Evolutionary conservation across 371 early-diverging fungal species (phyloP), one percentile per base, ranked within the genome.

Genomic region (Actinomortierella ambigua): DNA sequence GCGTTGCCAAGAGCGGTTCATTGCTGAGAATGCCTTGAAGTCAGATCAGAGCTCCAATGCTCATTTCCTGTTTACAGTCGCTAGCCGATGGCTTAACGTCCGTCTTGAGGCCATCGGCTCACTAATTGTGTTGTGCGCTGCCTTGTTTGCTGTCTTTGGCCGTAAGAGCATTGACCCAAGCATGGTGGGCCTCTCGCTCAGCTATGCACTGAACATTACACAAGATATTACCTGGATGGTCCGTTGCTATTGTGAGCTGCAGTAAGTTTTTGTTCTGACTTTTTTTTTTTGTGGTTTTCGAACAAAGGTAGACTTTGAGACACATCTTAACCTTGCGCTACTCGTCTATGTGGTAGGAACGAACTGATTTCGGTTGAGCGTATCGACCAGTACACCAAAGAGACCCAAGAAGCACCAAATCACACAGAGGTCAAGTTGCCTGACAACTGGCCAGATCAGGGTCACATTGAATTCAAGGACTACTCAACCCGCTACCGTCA

Each of bases 221-320:
- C 78, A 79, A 57, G 34, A 15, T 13, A 50, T 50, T 28, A 50
- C 23, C 51, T 50, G 15, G 3, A 2, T 50, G 22, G 51, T 50
- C 27, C 51, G 51, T 2, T 15, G 15, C 27, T 24, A 27, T 28
- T 27, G 51, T 27, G 51, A 50, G 7, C 3, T 50, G 8, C 51
- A 50, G 26, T 56, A 61, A 24, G 49, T 42, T 46, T 28, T 67
- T n/a, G n/a, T n/a, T n/a, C n/a, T n/a, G n/a, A n/a, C n/a, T n/a
- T n/a, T n/a, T n/a, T n/a, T n/a, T n/a, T n/a, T n/a, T n/a, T n/a
- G n/a, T n/a, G n/a, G n/a, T n/a, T n/a, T n/a, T n/a, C n/a, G n/a
- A 67, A 90, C 86, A 53, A 90, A 90, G 50, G 88, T 95, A 63
- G 89, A 90, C 1, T 81, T 94, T 11, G 88, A 93, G 34, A n/a